Conservation (phyloP, 108 stramenopile genomes). For the Mayamaea pseudoterrestris region DNA sequence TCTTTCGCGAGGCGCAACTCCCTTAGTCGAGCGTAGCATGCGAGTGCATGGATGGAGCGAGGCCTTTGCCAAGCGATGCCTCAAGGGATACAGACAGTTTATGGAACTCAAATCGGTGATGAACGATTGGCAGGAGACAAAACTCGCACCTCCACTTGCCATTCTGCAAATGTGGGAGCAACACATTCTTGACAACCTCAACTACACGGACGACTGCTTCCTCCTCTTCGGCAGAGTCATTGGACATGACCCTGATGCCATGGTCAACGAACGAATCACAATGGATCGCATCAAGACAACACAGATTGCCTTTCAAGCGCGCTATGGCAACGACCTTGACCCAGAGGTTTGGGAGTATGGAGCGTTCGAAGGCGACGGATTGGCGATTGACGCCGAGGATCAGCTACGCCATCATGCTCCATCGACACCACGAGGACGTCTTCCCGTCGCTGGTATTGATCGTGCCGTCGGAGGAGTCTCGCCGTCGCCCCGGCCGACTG, state of each 20-base stretch:
- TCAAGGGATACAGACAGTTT: constrained; percentile 59
- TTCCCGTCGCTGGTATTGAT: constrained; percentile 21
- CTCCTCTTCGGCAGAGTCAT: constrained; percentile 46
- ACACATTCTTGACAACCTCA: constrained; percentile 46
- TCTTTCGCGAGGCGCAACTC: constrained; percentile 38
- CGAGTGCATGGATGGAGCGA: constrained; percentile 33
- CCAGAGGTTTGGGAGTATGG: constrained; percentile 52
- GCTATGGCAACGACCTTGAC: constrained; percentile 43
- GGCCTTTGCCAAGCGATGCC: constrained; percentile 31
- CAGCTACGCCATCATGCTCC: background rate
- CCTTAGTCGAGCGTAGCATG: constrained; percentile 53
- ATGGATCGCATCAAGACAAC: constrained; percentile 37
- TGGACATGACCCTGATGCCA: constrained; percentile 33
- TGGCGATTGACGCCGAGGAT: constrained; percentile 11
- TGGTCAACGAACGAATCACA: constrained; percentile 23
- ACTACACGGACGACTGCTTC: constrained; percentile 47
- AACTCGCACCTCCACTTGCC: constrained; percentile 36
- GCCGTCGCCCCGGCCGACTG: constrained; percentile 2
- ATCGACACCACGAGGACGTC: constrained; percentile 25
- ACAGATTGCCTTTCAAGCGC: constrained; percentile 43
- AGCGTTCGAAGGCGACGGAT: constrained; percentile 9
- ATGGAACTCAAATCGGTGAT: constrained; percentile 57
- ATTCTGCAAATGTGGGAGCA: constrained; percentile 59
- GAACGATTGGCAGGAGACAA: constrained; percentile 47
- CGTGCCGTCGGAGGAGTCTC: background rate